Base-by-base conservation (phyloP, 352 stramenopile species). In the Pythium apleroticum region DNA sequence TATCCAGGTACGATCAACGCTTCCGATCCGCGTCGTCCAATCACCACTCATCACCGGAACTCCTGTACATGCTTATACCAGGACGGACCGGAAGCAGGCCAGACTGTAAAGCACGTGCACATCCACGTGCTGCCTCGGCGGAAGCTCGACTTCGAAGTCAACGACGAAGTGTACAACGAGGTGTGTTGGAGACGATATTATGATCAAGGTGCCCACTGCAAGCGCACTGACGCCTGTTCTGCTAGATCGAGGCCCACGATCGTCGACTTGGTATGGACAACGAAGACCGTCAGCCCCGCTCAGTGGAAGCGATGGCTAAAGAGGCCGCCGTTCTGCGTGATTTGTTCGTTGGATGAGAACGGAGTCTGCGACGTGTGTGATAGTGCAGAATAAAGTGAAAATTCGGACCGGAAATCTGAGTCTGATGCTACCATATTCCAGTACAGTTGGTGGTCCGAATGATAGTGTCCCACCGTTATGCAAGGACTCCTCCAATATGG, bases 91-190 rank as follows among this genome's bases (percentile, higher is more conserved):
- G 81, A 75, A 3, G 93, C 95, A 5, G 96, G 95, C 2, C 94
- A 98, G 71, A 96, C 83, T 0, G 90, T 99, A 8, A 79, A 86
- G 8, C 94, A 99, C 78, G 90, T 97, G 8, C 93, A 98, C 68
- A 90, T 98, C n/a, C 93, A 98, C 73, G 84, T 98, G 15, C 80
- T 98, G 35, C 93, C 95, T 7, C 77, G 93, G 31, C 58, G 63
- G 11, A 37, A 28, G 1, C 75, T 73, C 24, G 94, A 98, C 74
- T 97, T 98, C 45, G 61, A 78, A 60, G 53, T 66, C 17, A 98
- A 98, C 71, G 94, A 99, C 69, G 84, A 97, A 57, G 75, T 99
- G 25, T 98, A 98, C 73, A 83, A 94, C 25, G 74, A 90, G 74
- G 81, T 98, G 46, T 12, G 7, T 20, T 20, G 5, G 6, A n/a